Evolutionary conservation across 306 rosid genomes (phyloP).

Genomic region (Biancaea sappan): DNA sequence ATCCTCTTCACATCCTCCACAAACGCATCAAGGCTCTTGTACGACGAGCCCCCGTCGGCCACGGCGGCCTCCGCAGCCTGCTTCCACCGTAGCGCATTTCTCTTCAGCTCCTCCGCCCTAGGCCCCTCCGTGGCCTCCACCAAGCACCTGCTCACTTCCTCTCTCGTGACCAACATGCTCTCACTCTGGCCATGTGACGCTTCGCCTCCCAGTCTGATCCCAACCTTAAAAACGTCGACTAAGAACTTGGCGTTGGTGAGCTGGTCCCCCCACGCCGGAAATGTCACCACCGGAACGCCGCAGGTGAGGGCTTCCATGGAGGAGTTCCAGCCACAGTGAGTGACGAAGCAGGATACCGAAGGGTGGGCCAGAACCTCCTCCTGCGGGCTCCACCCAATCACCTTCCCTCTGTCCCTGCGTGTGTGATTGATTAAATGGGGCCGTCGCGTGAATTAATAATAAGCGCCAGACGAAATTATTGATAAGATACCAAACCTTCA

Average conservation of each 20-base stretch:
- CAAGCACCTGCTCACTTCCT: constrained; percentile 51
- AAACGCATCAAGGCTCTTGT: constrained; percentile 46
- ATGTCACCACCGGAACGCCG: constrained; percentile 68
- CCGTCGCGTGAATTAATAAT: too few species aligned
- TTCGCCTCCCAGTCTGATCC: constrained; percentile 50
- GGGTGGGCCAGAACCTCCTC: constrained; percentile 62
- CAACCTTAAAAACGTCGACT: constrained; percentile 61
- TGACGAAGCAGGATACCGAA: constrained; percentile 60
- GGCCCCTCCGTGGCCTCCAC: constrained; percentile 52
- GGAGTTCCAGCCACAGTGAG: constrained; percentile 89
- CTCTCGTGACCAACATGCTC: constrained; percentile 44
- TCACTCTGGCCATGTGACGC: constrained; percentile 35
- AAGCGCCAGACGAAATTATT: too few species aligned
- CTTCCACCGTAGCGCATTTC: constrained; percentile 50
- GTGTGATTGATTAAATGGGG: neutral
- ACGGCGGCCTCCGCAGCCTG: constrained; percentile 56
- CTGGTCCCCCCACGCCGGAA: constrained; percentile 90
- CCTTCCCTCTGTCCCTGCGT: constrained; percentile 44
- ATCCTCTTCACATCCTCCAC: constrained; percentile 34
- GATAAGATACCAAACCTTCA: too few species aligned
- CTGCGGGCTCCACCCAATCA: constrained; percentile 74
- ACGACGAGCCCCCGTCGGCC: constrained; percentile 60
- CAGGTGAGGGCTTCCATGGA: constrained; percentile 54
- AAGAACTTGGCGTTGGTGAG: constrained; percentile 66
- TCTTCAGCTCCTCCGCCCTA: constrained; percentile 55